These are phyloP conservation scores for Dipteronia sinensis DNA, from an alignment of 345 rosid genomes.

Conservation along the genomic window DNA sequence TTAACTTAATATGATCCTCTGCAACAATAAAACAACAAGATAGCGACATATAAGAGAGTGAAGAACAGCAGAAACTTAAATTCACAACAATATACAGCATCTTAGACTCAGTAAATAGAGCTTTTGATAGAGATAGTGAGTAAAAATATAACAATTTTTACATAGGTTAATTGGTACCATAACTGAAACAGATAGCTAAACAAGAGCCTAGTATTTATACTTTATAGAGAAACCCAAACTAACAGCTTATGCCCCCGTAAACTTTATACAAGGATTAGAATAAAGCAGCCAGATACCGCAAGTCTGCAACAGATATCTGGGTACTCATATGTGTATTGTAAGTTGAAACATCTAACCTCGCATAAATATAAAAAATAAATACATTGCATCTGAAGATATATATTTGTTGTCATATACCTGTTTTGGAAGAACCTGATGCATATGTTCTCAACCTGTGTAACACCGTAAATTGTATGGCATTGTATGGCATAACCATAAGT, in stretches of 20 bases:
- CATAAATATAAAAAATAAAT: neutral
- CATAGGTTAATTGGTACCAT: neutral
- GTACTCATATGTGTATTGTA: neutral
- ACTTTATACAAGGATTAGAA: neutral
- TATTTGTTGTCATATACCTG: slow-evolving; percentile 48
- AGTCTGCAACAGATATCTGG: neutral
- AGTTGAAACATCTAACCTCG: neutral
- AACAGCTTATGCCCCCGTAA: neutral
- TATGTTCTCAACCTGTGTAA: slow-evolving; percentile 76
- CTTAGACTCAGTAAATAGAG: neutral
- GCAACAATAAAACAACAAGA: slow-evolving; percentile 34
- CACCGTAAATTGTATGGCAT: slow-evolving; percentile 90
- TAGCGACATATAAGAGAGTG: neutral
- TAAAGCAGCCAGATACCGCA: no score
- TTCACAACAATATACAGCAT: neutral
- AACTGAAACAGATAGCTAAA: neutral
- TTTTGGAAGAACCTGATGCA: slow-evolving; percentile 82
- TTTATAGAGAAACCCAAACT: neutral
- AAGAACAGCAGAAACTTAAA: neutral
- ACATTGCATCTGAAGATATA: neutral
- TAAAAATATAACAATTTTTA: neutral
- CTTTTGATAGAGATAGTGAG: neutral
- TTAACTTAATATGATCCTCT: slow-evolving; percentile 85
- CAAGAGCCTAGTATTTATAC: neutral
- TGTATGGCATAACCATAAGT: slow-evolving; percentile 97